Evolutionary conservation across 2,329 filamentous ascomycete species (phyloP), one percentile per base, ranked within the genome.

Genomic region (Phaeosphaeria sp.): DNA sequence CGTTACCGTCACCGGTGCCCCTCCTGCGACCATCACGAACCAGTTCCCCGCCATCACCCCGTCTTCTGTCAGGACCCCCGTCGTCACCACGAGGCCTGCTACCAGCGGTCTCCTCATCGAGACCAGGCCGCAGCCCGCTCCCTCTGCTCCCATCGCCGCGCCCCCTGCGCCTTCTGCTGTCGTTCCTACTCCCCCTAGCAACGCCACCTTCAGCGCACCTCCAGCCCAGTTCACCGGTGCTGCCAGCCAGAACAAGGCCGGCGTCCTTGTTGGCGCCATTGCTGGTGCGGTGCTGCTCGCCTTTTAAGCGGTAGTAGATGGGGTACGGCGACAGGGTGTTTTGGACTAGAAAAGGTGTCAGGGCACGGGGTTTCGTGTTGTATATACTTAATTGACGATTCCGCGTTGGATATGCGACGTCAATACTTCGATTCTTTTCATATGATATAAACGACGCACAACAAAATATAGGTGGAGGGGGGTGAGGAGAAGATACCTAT

Each of bases 1-100:
- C 17, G 66, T 74, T 6, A 73, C 67, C 6, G 64, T 74, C 17
- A 74, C 70, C 7, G 71, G 61, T n/a, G 52, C 61, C n/a, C 65
- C 70, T 18, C 67, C 71, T 7, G 57, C 68, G 15, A 53, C 58
- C 22, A 55, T 66, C 56, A 59, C 64, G 13, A 64, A 60, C 18
- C 47, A 50, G 20, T 59, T 57, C 48, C 49, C 66, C 25, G 60
- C 53, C 53, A n/a, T 63, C 15, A 43, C 51, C 42, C 30, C 30
- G 8, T 57, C 62, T 15, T 57, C 61, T n/a, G 49, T 50, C 15
- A 30, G 49, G 49, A 36, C 46, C 39, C 51, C 51, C 9, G 21
- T 59, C 21, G 53, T 50, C 18, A 53, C 55, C 49, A 53, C 62
- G 11, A 45, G 58, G 18, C 55, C 64, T 40, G 65, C 69, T 4